Base-by-base conservation (phyloP, 495 filamentous ascomycete genomes). In the Clavariopsis aquatica region DNA sequence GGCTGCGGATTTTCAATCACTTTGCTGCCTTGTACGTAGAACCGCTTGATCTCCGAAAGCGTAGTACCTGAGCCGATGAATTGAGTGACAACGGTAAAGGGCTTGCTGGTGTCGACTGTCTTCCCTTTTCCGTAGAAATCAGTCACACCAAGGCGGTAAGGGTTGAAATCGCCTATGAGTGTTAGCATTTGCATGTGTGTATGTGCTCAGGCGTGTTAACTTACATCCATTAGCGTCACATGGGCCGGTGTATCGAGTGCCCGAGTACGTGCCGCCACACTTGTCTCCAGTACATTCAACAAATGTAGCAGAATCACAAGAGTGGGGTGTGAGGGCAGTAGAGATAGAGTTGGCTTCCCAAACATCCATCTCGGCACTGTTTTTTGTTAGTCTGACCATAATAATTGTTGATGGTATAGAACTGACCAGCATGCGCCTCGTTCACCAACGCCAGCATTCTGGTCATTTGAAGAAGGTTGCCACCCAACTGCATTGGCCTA, bases 11-110 rank as follows among this genome's bases (percentile, higher is more conserved):
- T 87, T 69, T 74, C 66, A 72, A 87, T 83, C 7, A 85, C 79
- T 46, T 77, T 77, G 7, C 84, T 84, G 63, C 80, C 72, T 69
- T 88, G 86, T n/a, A 87, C 73, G 73, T 89, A 90, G 17, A 84
- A 60, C 6, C 58, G 46, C 20, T 62, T 76, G 72, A 89, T 86
- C 68, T 85, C 80, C 31, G 49, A 72, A 23, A 89, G 75, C 2
- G 29, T 62, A 20, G 76, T 78, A 51, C 80, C 79, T 56, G 72
- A 75, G 27, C 84, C 83, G 5, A 83, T 61, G 75, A 89, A 89
- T 70, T 87, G 86, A 2, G 87, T 89, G 23, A 88, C 81, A 34
- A 89, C 84, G 0, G 85, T 89, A 65, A 89, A 84, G 3, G 77
- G 76, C 51, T 76, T 74, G 22, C 68, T 78, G 9, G 87, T 87